These are phyloP conservation scores for Hemileccinum impolitum DNA, from an alignment of 768 basidiomycete species.

Conservation along the genomic window DNA sequence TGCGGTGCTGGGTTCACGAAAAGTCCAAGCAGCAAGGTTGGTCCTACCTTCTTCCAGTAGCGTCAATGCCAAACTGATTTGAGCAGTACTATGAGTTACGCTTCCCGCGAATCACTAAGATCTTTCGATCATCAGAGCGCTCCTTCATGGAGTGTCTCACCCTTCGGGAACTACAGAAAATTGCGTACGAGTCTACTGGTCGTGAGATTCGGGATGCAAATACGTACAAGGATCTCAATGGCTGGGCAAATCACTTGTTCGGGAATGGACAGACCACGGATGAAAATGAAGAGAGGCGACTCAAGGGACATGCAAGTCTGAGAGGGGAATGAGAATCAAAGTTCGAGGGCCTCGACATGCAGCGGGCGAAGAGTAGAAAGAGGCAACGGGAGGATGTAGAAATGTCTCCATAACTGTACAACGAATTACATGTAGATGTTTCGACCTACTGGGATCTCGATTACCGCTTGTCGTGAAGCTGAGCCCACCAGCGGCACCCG, in stretches of 20 bases:
- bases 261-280: conserved; percentile 38
- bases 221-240: conserved; percentile 47
- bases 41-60: conserved; percentile 10
- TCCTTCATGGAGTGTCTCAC: conserved; percentile 56
- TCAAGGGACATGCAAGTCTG: conserved; percentile 37
- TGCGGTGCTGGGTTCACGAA: conserved; percentile 85
- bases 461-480: neutral
- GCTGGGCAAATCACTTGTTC: conserved; percentile 42
- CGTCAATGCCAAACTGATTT: neutral
- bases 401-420: conserved; percentile 19
- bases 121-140: conserved; percentile 58
- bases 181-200: conserved; percentile 55
- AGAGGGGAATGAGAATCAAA: conserved; percentile 43
- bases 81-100: conserved; percentile 77
- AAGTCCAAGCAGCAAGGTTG: conserved; percentile 52
- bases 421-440: neutral
- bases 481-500: neutral
- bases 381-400: conserved; percentile 19
- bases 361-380: conserved; percentile 21
- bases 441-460: too few relatives aligned
- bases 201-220: conserved; percentile 38
- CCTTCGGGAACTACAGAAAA: conserved; percentile 47
- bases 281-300: conserved; percentile 23
- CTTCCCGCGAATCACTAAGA: conserved; percentile 76
- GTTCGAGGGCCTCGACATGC: conserved; percentile 30